Percentiles rank a stretch among this genome's conserved stretches.
Conservation (phyloP, 805 yeast genomes). For the Candida glaebosa region DNA sequence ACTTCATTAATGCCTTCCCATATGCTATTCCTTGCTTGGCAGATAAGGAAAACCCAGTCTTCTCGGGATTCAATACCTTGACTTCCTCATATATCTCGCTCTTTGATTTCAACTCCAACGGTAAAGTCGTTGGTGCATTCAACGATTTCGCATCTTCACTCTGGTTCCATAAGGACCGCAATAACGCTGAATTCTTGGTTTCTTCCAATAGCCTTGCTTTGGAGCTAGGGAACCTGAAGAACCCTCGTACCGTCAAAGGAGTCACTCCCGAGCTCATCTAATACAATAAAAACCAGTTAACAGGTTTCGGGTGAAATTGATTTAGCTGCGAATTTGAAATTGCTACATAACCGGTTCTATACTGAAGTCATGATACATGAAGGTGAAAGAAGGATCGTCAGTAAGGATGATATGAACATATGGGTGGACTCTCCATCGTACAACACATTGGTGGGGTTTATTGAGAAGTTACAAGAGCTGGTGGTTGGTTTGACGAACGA, state of each 20-base stretch:
- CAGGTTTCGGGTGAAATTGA: too few species aligned
- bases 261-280: conserved; percentile 2
- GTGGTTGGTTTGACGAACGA: conserved; percentile 63
- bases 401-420: conserved; percentile 54
- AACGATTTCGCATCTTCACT: conserved; percentile 10
- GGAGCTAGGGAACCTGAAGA: conserved; percentile 13
- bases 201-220: conserved; percentile 8
- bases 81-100: conserved; percentile 24
- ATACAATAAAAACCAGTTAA: background rate
- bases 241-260: conserved; percentile 4
- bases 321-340: conserved; percentile 1
- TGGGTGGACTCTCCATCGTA: conserved; percentile 58
- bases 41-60: conserved; percentile 15
- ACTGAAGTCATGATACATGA: background rate
- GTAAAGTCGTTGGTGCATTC: conserved; percentile 30
- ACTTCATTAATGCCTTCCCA: conserved; percentile 44
- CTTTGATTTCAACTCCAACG: conserved; percentile 25
- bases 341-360: conserved; percentile 1
- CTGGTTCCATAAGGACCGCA: conserved; percentile 15
- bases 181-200: conserved; percentile 12
- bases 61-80: conserved; percentile 15
- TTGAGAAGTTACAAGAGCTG: conserved; percentile 55
- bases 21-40: conserved; percentile 40
- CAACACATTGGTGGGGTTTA: conserved; percentile 48
- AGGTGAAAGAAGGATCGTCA: conserved; percentile 39